Evolutionary conservation across 202 grass and related monocot species (phyloP).

Genomic region (Zoysia matrella): DNA sequence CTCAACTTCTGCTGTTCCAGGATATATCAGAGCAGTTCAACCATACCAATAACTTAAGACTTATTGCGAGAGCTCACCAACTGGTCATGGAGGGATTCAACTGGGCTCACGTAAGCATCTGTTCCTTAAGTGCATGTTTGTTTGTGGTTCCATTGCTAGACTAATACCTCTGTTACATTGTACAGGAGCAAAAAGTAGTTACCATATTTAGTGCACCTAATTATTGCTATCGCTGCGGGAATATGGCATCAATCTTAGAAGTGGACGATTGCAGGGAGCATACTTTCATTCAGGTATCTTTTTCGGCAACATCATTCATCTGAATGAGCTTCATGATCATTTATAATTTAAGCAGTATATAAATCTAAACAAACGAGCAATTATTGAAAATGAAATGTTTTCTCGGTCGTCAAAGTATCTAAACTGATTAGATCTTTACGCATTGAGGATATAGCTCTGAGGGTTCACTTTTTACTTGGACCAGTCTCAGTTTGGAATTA

Average conservation of each 20-base stretch:
- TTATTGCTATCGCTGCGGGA: constrained; percentile 98
- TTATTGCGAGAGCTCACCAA: constrained; percentile 98
- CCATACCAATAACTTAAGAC: constrained; percentile 90
- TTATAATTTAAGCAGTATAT: background rate
- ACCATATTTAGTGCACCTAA: constrained; percentile 99
- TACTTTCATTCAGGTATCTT: constrained; percentile 89
- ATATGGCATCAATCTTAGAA: constrained; percentile 99
- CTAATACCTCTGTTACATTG: constrained; percentile 34
- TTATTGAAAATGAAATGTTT: background rate
- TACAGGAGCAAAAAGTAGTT: constrained; percentile 98
- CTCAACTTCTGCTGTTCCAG: constrained; percentile 54
- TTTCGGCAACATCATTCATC: background rate
- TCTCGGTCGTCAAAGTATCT: background rate
- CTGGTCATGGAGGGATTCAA: constrained; percentile 99
- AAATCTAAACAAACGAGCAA: background rate
- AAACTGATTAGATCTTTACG: background rate
- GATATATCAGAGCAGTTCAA: constrained; percentile 99
- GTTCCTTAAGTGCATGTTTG: constrained; percentile 4
- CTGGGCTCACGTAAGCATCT: constrained; percentile 90
- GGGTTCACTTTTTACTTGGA: background rate
- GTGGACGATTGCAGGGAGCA: constrained; percentile 98
- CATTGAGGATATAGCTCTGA: background rate
- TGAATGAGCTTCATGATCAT: background rate
- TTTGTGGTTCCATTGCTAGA: background rate
- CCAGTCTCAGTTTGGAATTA: background rate